Evolutionary conservation across 2,329 filamentous ascomycete genomes (phyloP).

Genomic region (Geosmithia putterillii): DNA sequence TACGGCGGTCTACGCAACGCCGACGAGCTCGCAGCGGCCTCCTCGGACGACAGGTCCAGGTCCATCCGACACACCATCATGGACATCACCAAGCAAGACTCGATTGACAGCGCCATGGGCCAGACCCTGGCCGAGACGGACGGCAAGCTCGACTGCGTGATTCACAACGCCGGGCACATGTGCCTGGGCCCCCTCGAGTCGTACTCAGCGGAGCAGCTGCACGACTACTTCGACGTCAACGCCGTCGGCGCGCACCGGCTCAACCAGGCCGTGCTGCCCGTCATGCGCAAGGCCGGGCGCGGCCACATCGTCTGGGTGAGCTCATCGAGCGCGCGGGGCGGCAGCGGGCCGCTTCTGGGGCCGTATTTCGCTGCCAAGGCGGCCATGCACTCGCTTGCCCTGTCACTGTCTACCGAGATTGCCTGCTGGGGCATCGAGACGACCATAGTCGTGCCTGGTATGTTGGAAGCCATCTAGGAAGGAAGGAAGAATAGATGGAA

Average conservation of each 20-base stretch:
- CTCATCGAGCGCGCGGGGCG: background rate
- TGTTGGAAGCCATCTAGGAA: background rate
- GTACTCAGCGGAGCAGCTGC: background rate
- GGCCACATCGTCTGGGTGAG: background rate
- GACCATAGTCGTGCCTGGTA: background rate
- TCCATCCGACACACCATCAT: background rate
- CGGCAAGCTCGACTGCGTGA: background rate
- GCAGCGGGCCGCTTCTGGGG: background rate
- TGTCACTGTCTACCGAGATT: background rate
- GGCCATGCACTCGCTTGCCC: background rate
- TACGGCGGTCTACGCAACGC: background rate
- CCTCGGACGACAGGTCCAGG: background rate
- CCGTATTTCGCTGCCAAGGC: slow-evolving; percentile 1
- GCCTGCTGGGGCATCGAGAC: background rate
- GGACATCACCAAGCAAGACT: background rate
- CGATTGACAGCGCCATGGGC: background rate
- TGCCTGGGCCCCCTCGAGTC: background rate
- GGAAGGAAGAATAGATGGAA: background rate
- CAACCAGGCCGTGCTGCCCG: background rate
- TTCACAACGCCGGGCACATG: slow-evolving; percentile 1
- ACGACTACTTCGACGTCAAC: background rate
- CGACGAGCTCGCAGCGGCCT: background rate
- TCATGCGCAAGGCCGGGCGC: background rate
- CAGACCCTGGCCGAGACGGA: background rate
- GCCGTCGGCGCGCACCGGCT: background rate